These are phyloP conservation scores for Alisma plantagoaquatica DNA, from an alignment of 106 monocot genomes.

Conservation along the genomic window DNA sequence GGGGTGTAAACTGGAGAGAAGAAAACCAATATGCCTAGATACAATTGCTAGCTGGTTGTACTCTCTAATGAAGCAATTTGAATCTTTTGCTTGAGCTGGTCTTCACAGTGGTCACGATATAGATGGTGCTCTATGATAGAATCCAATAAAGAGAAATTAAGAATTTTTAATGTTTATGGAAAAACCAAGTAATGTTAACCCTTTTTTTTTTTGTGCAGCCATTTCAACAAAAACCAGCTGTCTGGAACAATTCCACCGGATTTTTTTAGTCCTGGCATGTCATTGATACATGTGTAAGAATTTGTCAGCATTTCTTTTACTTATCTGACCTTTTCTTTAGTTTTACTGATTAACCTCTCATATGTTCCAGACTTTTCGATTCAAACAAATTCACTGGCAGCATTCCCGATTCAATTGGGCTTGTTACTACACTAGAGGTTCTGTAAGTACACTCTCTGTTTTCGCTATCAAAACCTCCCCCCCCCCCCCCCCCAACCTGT, in stretches of 20 bases:
- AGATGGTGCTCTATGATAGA: not conserved
- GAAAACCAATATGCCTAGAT: too few relatives aligned
- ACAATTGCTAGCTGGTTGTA: too few relatives aligned
- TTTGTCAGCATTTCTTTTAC: too few relatives aligned
- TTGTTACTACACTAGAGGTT: constrained; percentile 36
- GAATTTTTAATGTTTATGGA: not conserved
- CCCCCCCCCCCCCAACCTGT: too few relatives aligned
- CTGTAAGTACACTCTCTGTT: constrained; percentile 40
- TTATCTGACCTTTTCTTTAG: too few relatives aligned
- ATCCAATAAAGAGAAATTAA: not conserved
- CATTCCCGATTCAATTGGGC: constrained; percentile 52
- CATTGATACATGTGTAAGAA: constrained; percentile 69
- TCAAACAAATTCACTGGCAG: constrained; percentile 47
- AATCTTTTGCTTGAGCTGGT: too few relatives aligned
- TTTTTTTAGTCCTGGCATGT: constrained; percentile 54
- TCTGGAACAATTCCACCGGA: constrained; percentile 46
- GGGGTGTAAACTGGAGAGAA: too few relatives aligned
- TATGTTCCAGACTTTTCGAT: constrained; percentile 74
- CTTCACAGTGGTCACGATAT: too few relatives aligned
- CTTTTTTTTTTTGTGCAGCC: constrained; percentile 27
- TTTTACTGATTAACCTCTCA: too few relatives aligned
- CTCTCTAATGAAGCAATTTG: too few relatives aligned
- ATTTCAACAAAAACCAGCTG: constrained; percentile 79
- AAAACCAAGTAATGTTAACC: not conserved
- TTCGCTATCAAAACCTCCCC: not conserved